Conservation (phyloP, 176 grass and related monocot species). For the Oryza glumipatula region DNA sequence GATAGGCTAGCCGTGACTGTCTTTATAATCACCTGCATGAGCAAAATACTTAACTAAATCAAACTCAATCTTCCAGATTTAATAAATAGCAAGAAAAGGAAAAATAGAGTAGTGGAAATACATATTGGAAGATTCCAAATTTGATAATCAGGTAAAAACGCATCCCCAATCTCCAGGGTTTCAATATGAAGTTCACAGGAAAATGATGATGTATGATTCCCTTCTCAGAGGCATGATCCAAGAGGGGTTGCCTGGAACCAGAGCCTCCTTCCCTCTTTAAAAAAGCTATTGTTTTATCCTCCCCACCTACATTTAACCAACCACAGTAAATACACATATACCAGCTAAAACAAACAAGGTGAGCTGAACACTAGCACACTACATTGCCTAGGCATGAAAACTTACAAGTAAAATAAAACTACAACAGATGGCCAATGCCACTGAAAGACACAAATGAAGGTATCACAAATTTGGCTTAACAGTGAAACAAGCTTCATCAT, state of each 20-base stretch:
- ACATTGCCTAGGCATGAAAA: background rate
- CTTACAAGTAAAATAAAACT: conserved; percentile 13
- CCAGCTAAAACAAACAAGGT: background rate
- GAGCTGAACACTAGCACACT: background rate
- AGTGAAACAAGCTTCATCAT: background rate
- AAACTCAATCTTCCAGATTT: conserved; percentile 7
- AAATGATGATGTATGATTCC: conserved; percentile 97
- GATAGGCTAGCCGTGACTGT: conserved; percentile 87
- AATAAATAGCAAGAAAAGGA: conserved; percentile 17
- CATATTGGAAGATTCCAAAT: conserved; percentile 99
- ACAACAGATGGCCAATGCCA: background rate
- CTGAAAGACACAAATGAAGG: background rate
- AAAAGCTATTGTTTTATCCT: conserved; percentile 95
- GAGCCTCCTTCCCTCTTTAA: conserved; percentile 83
- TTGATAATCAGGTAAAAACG: conserved; percentile 92
- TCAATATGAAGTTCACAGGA: conserved; percentile 85
- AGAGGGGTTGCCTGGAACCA: conserved; percentile 62
- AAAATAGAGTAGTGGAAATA: conserved; percentile 44
- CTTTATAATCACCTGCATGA: conserved; percentile 93
- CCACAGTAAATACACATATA: conserved; percentile 23
- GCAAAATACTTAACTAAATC: conserved; percentile 31
- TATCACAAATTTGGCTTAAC: conserved; percentile 9
- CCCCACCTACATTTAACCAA: conserved; percentile 70
- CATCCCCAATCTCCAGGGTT: conserved; percentile 79
- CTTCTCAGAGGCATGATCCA: conserved; percentile 62